A percentile compares a stretch with the other conserved stretches of the same genome.
Evolutionary conservation across 2,329 filamentous ascomycete genomes (phyloP).

Genomic region (Sphaerostilbella broomeana): DNA sequence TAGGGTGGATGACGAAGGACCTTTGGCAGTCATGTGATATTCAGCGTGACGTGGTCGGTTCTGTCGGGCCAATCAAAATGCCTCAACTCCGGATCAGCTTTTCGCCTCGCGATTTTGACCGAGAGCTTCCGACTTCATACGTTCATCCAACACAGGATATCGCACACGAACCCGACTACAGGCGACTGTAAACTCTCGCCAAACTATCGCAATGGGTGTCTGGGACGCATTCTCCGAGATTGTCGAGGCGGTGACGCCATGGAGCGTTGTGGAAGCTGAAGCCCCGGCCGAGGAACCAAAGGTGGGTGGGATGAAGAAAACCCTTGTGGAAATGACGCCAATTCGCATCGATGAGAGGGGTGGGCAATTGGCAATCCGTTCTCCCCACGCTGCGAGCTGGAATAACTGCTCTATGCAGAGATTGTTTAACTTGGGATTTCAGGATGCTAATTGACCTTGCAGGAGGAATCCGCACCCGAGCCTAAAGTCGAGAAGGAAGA

Average conservation of each 20-base stretch:
- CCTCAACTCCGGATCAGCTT: constrained; percentile 44
- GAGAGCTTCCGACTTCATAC: constrained; percentile 37
- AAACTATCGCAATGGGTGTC: constrained; percentile 53
- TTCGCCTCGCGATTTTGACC: constrained; percentile 34
- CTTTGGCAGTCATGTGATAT: constrained; percentile 20
- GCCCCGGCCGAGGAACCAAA: constrained; percentile 60
- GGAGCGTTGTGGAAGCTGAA: constrained; percentile 59
- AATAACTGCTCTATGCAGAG: not conserved
- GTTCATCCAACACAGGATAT: constrained; percentile 25
- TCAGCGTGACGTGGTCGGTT: constrained; percentile 15
- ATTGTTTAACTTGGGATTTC: not conserved
- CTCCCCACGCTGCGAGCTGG: not conserved
- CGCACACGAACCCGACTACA: constrained; percentile 31
- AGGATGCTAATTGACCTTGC: constrained; percentile 7
- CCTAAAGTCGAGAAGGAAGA: constrained; percentile 39
- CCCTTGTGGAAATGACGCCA: not conserved
- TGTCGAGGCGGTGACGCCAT: constrained; percentile 58
- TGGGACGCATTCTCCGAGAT: constrained; percentile 60
- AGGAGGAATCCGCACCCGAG: constrained; percentile 33
- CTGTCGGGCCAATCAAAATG: constrained; percentile 39
- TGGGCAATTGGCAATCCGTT: not conserved
- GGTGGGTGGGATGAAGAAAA: constrained; percentile 31
- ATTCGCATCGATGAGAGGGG: constrained; percentile 6
- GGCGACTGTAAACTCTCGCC: constrained; percentile 31
- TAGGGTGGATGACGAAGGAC: not conserved